phyloP scores from a whole-genome alignment of 257 asterid species.

The Solanum stenotomum region DNA sequence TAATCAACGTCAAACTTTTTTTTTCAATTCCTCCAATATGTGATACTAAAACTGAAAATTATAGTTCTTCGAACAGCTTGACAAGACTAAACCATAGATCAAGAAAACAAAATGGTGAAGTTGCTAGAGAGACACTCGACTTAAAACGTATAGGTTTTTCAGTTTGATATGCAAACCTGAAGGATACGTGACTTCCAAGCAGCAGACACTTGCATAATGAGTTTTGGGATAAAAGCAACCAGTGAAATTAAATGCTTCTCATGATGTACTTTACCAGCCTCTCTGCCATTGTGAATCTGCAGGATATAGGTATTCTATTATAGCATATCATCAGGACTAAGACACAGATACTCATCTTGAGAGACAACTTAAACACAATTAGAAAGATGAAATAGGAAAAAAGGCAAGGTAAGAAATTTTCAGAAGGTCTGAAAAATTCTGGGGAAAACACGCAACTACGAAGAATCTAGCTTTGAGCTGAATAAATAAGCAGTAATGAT shows the following conservation, averaged over 20 bases:
- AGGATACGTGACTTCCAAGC: conserved; percentile 67
- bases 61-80: neutral
- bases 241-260: conserved; percentile 68
- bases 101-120: neutral
- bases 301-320: neutral
- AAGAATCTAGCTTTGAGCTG: neutral
- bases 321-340: neutral
- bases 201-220: conserved; percentile 39
- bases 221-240: conserved; percentile 60
- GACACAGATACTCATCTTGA: neutral
- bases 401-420: neutral
- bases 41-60: neutral
- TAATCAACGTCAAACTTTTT: neutral
- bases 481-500: neutral
- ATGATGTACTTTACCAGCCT: conserved; percentile 32
- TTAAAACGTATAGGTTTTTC: neutral
- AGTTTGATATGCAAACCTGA: conserved; percentile 37
- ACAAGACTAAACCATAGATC: neutral
- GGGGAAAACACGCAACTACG: neutral
- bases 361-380: neutral
- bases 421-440: neutral
- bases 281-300: conserved; percentile 39
- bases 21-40: neutral
- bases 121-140: neutral
- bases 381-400: neutral